Evolutionary conservation across 768 basidiomycete species (phyloP), one percentile per base, ranked within the genome.

Genomic region (Solioccasus polychromus): DNA sequence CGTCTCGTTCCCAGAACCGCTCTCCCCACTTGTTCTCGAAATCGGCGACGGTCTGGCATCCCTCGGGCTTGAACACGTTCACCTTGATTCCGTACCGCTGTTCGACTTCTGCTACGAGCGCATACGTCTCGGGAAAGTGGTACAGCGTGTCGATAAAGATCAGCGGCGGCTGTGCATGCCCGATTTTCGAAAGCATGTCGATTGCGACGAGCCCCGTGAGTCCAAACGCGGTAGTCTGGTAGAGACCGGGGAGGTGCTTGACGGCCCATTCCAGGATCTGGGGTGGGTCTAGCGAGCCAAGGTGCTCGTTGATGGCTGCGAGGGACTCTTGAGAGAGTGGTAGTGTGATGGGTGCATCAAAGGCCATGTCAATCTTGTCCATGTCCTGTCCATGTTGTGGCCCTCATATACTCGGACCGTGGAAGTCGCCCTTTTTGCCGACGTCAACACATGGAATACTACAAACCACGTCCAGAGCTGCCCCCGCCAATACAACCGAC

Each of bases 131-230:
- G 4, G 74, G 72, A 68, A 99, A 99, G 71, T 98, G 96, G 63
- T 97, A 92, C 12, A 98, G 75, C 0, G 96, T 98, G 71, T 99
- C 94, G 62, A 97, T 69, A 71, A 99, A 98, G 71, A 98, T 92
- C 17, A 97, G 77, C 1, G 93, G 92, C 1, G 89, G 89, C 17
- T 26, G 57, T 0, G 79, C 61, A 10, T 71, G 48, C 3, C 85
- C 83, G 51, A 93, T 72, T 64, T 89, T 88, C 26, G 89, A 85
- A 43, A 98, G 80, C 91, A 99, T 96, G 64, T 96, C 92, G 50
- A 90, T 83, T 17, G 92, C 85, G 44, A 92, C 92, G 42, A 94
- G 82, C 9, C 96, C 95, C 0, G 94, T 97, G 48, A 97, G 76
- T 7, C 96, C 96, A 60, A 99, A 95, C 0, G 96, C 95, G 5